Percentiles rank a stretch among this genome's conserved stretches.
Evolutionary conservation across 2,329 filamentous ascomycete genomes (phyloP).

Genomic region (Triangularia setosa): DNA sequence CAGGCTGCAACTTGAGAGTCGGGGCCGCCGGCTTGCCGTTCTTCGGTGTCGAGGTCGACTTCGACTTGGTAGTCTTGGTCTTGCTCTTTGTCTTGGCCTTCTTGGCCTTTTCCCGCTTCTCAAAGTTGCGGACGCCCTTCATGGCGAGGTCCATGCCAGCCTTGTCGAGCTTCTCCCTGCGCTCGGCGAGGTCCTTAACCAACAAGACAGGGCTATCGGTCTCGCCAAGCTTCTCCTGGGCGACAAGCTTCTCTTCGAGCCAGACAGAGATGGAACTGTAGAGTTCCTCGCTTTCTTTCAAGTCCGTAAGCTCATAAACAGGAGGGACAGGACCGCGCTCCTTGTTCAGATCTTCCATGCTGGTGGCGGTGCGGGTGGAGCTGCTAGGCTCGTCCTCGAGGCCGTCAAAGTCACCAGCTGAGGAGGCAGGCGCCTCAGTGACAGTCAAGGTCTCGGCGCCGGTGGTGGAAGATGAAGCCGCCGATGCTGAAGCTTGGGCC

Average conservation of each 20-base stretch:
- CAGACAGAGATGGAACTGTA: constrained; percentile 64
- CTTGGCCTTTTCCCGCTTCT: constrained; percentile 38
- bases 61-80: constrained; percentile 18
- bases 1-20: constrained; percentile 39
- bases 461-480: constrained; percentile 35
- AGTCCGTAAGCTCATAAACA: constrained; percentile 69
- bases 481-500: constrained; percentile 46
- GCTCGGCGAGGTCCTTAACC: constrained; percentile 65
- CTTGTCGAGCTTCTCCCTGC: constrained; percentile 68
- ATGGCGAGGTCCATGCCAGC: constrained; percentile 66
- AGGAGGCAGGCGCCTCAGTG: constrained; percentile 43
- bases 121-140: constrained; percentile 59
- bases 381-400: constrained; percentile 65
- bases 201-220: constrained; percentile 73
- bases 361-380: constrained; percentile 32
- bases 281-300: constrained; percentile 59
- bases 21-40: constrained; percentile 28
- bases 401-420: constrained; percentile 61
- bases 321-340: constrained; percentile 56
- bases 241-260: constrained; percentile 67
- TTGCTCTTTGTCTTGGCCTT: constrained; percentile 35
- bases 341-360: constrained; percentile 41
- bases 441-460: constrained; percentile 31
- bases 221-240: constrained; percentile 65
- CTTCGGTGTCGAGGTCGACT: constrained; percentile 27